Conservation (phyloP, 495 filamentous ascomycete species). For the Geoglossum glabrum region DNA sequence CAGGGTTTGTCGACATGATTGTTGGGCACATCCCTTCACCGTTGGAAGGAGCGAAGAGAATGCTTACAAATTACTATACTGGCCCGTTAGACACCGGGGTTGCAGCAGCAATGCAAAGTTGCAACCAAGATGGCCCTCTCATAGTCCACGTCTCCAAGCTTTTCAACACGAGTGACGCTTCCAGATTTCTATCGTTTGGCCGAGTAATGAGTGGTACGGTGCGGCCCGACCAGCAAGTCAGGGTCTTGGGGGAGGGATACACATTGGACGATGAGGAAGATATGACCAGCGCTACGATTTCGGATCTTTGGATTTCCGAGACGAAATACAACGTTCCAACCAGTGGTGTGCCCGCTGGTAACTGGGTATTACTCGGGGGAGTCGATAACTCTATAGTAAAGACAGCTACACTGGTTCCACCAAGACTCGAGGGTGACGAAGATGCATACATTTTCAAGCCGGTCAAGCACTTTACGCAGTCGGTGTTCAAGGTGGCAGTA, state of each 20-base stretch:
- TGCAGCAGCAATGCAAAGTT: slow-evolving; percentile 57
- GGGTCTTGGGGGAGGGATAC: slow-evolving; percentile 88
- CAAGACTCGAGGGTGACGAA: slow-evolving; percentile 61
- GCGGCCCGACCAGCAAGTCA: slow-evolving; percentile 57
- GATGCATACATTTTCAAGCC: slow-evolving; percentile 90
- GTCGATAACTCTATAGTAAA: slow-evolving; percentile 98
- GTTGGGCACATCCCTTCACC: slow-evolving; percentile 81
- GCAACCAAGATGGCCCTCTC: slow-evolving; percentile 76
- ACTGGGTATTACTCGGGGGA: slow-evolving; percentile 74
- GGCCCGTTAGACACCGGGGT: slow-evolving; percentile 81
- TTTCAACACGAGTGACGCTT: slow-evolving; percentile 72
- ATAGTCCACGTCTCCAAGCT: slow-evolving; percentile 84
- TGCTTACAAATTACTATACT: slow-evolving; percentile 75
- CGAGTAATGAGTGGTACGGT: slow-evolving; percentile 88
- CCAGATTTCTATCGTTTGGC: slow-evolving; percentile 72
- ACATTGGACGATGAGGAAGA: slow-evolving; percentile 96
- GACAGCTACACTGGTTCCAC: slow-evolving; percentile 81
- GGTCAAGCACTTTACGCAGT: slow-evolving; percentile 86
- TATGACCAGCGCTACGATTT: slow-evolving; percentile 79
- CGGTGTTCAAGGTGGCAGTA: slow-evolving; percentile 92
- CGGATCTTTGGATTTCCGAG: slow-evolving; percentile 81
- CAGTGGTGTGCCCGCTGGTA: slow-evolving; percentile 86
- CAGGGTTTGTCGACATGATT: slow-evolving; percentile 91
- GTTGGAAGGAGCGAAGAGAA: slow-evolving; percentile 50
- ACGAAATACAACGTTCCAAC: slow-evolving; percentile 81